These are phyloP conservation scores for Apiospora marii DNA, from an alignment of 2,329 filamentous ascomycete genomes.

Conservation along the genomic window DNA sequence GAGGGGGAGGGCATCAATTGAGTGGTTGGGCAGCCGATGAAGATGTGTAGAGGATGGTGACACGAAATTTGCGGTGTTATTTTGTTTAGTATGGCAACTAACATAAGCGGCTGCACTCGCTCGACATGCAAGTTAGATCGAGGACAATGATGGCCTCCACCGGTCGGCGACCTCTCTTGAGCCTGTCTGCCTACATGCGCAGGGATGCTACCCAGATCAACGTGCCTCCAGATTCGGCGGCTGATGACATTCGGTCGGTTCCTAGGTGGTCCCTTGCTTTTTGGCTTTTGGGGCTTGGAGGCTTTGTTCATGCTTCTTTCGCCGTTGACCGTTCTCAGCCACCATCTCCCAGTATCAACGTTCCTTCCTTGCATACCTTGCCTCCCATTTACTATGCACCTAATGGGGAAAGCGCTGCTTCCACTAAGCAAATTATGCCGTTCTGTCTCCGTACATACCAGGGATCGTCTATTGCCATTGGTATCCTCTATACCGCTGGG, in stretches of 20 bases:
- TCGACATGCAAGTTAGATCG: neutral
- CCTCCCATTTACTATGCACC: too few species aligned
- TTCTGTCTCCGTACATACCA: neutral
- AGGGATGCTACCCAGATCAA: neutral
- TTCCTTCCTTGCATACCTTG: neutral
- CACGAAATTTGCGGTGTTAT: neutral
- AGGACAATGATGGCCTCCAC: neutral
- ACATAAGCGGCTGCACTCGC: neutral
- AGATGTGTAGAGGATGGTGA: neutral
- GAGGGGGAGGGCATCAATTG: neutral
- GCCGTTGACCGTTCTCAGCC: conserved; percentile 3
- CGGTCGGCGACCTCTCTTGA: neutral
- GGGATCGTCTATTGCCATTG: neutral
- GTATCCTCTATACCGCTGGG: too few species aligned
- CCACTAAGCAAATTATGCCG: too few species aligned
- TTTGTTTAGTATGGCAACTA: neutral
- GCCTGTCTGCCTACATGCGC: neutral
- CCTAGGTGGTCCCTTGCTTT: conserved; percentile 5
- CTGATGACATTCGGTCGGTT: neutral
- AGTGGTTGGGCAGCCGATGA: neutral
- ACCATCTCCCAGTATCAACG: neutral
- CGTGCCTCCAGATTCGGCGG: neutral
- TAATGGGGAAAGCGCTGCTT: too few species aligned
- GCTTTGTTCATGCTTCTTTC: neutral
- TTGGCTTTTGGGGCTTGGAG: neutral